Base-by-base conservation (phyloP, 73 alveolate genomes). In the Paramecium caudatum region DNA sequence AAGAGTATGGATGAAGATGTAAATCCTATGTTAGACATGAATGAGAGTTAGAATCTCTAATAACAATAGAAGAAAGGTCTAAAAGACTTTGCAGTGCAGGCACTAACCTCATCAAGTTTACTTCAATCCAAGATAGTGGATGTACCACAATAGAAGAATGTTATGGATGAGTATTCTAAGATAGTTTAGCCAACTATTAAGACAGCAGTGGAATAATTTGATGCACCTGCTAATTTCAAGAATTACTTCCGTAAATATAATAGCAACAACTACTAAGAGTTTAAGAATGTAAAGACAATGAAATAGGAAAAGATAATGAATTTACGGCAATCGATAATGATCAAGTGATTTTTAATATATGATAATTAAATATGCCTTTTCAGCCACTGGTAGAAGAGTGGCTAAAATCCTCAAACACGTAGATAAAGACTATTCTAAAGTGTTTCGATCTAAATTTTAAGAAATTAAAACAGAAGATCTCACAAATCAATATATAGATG, bases 181-280 rank as follows among this genome's bases (percentile, higher is more conserved):
- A 45, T 74, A 27, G 4, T 21, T 4, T 8, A 74, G n/a, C 88
- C 88, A 23, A 27, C 62, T 1, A 74, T 74, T 4, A 37, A 74
- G 39, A 74, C 43, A 13, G 88, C 69, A 17, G 43, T 74, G 41
- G 88, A 74, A 19, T 12, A 74, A 16, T 74, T 74, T 74, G 88
- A 74, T 43, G 47, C 68, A 9, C 88, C 88, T 41, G 88, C 88
- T 74, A 74, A 74, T 43, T 74, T 34, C 32, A 74, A 74, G 46
- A 41, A 74, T 23, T 74, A 74, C 32, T 74, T 19, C 12, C 16
- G 45, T 19, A 41, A 74, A 74, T 45, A 37, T 9, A 74, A 74
- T 5, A 74, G 88, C 33, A 27, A 30, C 16, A 74, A 74, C 43
- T 74, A 74, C n/a, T 12, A 74, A 21, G 88, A 19, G 21, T 74